Evolutionary conservation across 1,284 basidiomycete species (phyloP), one percentile per base, ranked within the genome.

Genomic region (Tilletiopsis washingtonensis): DNA sequence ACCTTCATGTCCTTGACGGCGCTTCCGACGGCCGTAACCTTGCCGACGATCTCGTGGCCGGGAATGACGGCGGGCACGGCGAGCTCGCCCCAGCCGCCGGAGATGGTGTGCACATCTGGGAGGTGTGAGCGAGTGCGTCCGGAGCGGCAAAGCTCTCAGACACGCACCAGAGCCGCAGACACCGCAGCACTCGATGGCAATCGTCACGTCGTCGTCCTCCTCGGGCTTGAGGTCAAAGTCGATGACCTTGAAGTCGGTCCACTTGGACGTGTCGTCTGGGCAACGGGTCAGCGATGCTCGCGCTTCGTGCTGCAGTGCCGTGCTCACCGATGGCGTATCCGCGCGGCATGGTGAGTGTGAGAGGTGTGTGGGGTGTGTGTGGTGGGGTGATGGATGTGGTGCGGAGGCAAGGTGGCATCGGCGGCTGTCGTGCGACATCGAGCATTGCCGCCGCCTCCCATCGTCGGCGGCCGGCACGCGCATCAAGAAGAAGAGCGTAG

Each of bases 41-140:
- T 75, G n/a, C 82, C 82, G 48, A 81, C 75, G 56, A 84, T 82
- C 71, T 84, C 82, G 69, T 84, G 82, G 27, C 78, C 77, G 5
- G 74, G 74, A 51, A 74, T 69, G 57, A 74, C 74, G 58, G 73
- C 75, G 32, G 60, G 56, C 43, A 61, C 56, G 25, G 42, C 50
- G 26, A 69, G 44, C 40, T 61, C 54, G 24, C 70, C 70, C 69
- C 70, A 72, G 37, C 68, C 69, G 40, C 67, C 67, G 0, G 58
- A 58, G 49, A 71, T 56, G 49, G 67, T 70, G 56, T 71, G 62
- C 26, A 62, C 53, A 36, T 63, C 61, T 0, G 53, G 61, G 36
- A n/a, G n/a, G n/a, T n/a, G n/a, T n/a, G n/a, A n/a, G n/a, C n/a
- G n/a, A n/a, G n/a, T n/a, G n/a, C n/a, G n/a, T n/a, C 17, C 32